Evolutionary conservation across 176 grass and related monocot species (phyloP).

Genomic region (Coix lacrymajobi): DNA sequence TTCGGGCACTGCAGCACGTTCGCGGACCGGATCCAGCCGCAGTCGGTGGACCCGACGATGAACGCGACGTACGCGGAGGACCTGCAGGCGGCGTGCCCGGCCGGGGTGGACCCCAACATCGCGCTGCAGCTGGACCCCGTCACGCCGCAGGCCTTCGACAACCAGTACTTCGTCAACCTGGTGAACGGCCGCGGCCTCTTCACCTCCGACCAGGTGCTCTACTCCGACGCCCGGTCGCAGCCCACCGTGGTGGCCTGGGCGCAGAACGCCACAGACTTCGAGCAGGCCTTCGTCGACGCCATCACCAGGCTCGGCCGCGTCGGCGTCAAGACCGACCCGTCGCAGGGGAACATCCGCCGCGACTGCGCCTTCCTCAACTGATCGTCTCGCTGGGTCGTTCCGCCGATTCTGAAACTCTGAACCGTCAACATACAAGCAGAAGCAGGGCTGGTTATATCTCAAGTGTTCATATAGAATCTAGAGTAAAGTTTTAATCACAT

Average conservation of each 20-base stretch:
- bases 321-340: conserved; percentile 70
- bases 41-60: conserved; percentile 56
- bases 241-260: conserved; percentile 63
- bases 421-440: not conserved
- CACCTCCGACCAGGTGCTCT: conserved; percentile 85
- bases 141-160: conserved; percentile 74
- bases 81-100: conserved; percentile 70
- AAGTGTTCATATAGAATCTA: conserved; percentile 28
- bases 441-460: not conserved
- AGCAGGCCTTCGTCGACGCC: conserved; percentile 56
- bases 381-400: not conserved
- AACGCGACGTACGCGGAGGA: conserved; percentile 49
- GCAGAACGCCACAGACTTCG: conserved; percentile 41
- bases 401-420: too few relatives aligned
- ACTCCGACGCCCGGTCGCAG: conserved; percentile 48
- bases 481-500: conserved; percentile 1
- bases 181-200: conserved; percentile 62
- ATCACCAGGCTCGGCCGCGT: conserved; percentile 73
- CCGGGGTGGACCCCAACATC: conserved; percentile 63
- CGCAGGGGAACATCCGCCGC: conserved; percentile 63
- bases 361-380: conserved; percentile 79
- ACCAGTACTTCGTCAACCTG: conserved; percentile 88
- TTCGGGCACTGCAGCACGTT: conserved; percentile 87
- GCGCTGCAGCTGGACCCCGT: conserved; percentile 63
- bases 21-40: conserved; percentile 44